Conservation (phyloP, 169 alveolate genomes). For the Plasmodium gonderi region DNA sequence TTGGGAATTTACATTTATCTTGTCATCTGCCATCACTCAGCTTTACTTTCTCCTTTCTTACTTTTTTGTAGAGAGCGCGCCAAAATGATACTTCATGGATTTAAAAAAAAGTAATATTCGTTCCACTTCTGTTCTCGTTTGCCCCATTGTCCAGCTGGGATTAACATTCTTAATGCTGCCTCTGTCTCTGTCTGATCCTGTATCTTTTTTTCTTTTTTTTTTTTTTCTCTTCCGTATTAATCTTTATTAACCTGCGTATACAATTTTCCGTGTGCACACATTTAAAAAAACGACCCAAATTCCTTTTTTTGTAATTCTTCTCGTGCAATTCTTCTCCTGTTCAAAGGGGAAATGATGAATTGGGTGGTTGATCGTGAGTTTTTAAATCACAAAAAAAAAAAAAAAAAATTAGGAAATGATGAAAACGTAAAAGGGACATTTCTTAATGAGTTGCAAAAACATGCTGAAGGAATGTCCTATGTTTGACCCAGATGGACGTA, state of each 20-base stretch:
- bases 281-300: slow-evolving; percentile 69
- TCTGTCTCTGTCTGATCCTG: neutral
- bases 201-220: neutral
- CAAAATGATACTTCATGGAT: slow-evolving; percentile 39
- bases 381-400: neutral
- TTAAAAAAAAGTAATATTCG: slow-evolving; percentile 36
- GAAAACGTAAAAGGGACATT: neutral
- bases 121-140: neutral
- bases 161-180: neutral
- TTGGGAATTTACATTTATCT: neutral
- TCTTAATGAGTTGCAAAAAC: no score
- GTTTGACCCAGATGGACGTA: no score
- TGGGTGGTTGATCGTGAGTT: neutral
- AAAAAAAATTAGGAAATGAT: neutral
- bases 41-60: neutral
- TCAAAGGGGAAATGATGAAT: neutral
- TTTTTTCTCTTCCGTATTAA: neutral
- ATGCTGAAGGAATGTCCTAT: no score
- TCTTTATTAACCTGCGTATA: neutral
- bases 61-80: slow-evolving; percentile 28
- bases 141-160: neutral
- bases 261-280: neutral
- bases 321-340: slow-evolving; percentile 56
- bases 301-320: slow-evolving; percentile 73
- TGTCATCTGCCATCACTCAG: neutral